Conservation (phyloP, 768 basidiomycete species). For the Macrolepiota fuliginosa region DNA sequence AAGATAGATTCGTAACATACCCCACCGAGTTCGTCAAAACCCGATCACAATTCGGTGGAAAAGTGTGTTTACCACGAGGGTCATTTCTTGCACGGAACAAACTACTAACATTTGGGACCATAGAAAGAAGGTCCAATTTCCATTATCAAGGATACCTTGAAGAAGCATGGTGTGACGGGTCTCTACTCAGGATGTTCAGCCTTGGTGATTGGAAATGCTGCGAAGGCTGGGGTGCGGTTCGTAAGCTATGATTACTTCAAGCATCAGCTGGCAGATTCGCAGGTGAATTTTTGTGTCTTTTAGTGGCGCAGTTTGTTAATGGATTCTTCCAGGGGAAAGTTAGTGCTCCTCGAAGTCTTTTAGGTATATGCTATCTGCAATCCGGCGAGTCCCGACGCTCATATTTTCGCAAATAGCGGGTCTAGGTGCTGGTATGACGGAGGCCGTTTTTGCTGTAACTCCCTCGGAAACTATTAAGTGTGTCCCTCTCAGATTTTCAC, state of each 20-base stretch:
- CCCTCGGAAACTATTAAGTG: constrained; percentile 99
- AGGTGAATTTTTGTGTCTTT: constrained; percentile 47
- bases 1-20: constrained; percentile 75
- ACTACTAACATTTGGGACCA: neutral
- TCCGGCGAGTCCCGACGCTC: neutral
- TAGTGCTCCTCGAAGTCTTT: constrained; percentile 77
- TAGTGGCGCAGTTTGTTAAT: constrained; percentile 4
- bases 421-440: constrained; percentile 85
- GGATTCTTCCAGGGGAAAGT: constrained; percentile 75
- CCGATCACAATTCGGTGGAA: constrained; percentile 85
- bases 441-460: constrained; percentile 93
- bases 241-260: constrained; percentile 95
- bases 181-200: constrained; percentile 94
- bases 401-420: constrained; percentile 47
- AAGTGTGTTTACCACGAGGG: constrained; percentile 38
- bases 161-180: constrained; percentile 72
- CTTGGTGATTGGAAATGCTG: constrained; percentile 84
- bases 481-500: constrained; percentile 23
- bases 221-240: constrained; percentile 96
- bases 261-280: constrained; percentile 69
- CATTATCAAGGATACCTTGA: constrained; percentile 73
- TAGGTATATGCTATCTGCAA: constrained; percentile 45
- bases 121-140: constrained; percentile 65
- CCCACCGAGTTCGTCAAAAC: constrained; percentile 95
- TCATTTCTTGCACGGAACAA: neutral